Base-by-base conservation (phyloP, 2,329 filamentous ascomycete genomes). In the Didymella lethalis region DNA sequence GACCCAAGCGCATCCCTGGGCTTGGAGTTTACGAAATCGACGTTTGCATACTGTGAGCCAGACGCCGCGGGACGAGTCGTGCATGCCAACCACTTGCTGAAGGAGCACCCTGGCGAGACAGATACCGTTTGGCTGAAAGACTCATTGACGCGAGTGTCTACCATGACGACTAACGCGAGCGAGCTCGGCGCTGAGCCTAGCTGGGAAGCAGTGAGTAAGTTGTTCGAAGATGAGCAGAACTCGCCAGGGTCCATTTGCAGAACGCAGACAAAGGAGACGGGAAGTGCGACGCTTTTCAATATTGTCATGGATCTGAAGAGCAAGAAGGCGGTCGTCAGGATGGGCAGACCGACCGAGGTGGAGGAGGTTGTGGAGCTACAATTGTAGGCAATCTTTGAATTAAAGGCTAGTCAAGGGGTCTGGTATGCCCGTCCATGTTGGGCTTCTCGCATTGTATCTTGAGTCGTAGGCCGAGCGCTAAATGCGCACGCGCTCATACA, bases 1-100 rank as follows among this genome's bases (percentile, higher is more conserved):
- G 85, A 87, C 67, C 61, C 72, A 4, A 75, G 67, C 0, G 80
- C 79, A 0, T 77, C 78, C 0, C 65, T 82, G 4, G 84, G 85
- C 0, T 62, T 86, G 7, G 85, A 87, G 65, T 86, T 74, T 38
- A 73, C 73, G 0, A 80, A 75, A 67, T 69, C 61, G 53, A 75
- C 63, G 18, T 73, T 64, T 66, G 77, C 61, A 25, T 54, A 75
- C 63, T 70, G 61, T 74, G 10, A 61, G 61, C 59, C 77, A 60
- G 78, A 81, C 60, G 55, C 46, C 0, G 54, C 47, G 1, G 69
- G 73, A 1, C 68, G 77, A 8, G 67, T 82, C 1, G 76, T 79
- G 12, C 80, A 83, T 60, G 67, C 79, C 0, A 82, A 83, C 50
- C 80, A 82, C 48, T 74, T 79, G 18, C 56, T 83, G 10, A 51